Percentiles rank a stretch among this genome's conserved stretches.
Evolutionary conservation across 176 grass and related monocot genomes (phyloP).

Genomic region (Avena insularis): DNA sequence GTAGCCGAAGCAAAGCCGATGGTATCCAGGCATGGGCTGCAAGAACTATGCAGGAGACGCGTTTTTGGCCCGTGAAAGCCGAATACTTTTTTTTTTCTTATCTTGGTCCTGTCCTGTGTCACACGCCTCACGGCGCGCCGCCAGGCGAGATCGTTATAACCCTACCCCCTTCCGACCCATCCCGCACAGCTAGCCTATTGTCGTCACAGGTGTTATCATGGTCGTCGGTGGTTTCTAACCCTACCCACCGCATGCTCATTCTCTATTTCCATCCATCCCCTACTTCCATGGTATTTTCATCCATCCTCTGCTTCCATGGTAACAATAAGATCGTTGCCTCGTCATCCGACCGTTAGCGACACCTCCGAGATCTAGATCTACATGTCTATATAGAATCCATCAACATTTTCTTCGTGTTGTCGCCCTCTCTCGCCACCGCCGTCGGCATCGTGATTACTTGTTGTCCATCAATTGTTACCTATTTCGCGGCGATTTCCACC

Average conservation of each 20-base stretch:
- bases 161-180: not conserved
- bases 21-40: constrained; percentile 11
- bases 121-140: not conserved
- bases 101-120: not conserved
- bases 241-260: not conserved
- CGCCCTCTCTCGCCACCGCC: accelerated
- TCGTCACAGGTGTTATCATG: not conserved
- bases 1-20: not conserved
- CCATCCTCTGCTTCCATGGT: not conserved
- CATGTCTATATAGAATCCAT: accelerated
- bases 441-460: not conserved
- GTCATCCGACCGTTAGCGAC: accelerated
- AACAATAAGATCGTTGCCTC: accelerated
- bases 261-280: not conserved
- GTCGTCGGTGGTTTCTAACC: not conserved
- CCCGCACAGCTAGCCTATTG: not conserved
- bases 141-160: not conserved
- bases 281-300: not conserved
- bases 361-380: not conserved
- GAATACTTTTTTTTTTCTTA: not conserved
- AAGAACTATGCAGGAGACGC: not conserved
- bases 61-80: not conserved
- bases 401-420: not conserved
- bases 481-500: not conserved
- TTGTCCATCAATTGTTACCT: not conserved